Conservation (phyloP, 148 eudicot genomes). For the Rhododendron griersonianum region DNA sequence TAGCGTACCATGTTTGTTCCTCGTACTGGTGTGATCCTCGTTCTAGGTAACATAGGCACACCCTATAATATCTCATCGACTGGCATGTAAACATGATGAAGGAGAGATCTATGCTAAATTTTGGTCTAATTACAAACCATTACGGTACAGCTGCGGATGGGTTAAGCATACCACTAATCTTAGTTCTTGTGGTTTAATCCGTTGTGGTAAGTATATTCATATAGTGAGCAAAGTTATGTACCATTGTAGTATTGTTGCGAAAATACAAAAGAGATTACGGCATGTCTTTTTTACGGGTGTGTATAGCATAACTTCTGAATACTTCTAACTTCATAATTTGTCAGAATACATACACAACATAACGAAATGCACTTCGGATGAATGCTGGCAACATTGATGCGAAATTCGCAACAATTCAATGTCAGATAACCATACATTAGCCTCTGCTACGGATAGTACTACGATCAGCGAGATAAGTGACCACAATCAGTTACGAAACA, state of each 20-base stretch:
- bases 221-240: background rate
- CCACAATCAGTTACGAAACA: background rate
- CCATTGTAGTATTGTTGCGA: background rate
- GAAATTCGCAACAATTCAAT: background rate
- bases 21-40: background rate
- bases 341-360: background rate
- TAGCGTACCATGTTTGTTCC: background rate
- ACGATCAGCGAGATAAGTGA: background rate
- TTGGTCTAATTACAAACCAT: background rate
- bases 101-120: background rate
- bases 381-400: background rate
- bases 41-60: background rate
- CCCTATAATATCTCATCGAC: background rate
- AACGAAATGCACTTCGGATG: background rate
- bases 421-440: background rate
- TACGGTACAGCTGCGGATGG: background rate
- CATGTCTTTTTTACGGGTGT: background rate
- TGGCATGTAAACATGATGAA: background rate
- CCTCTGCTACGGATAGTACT: background rate
- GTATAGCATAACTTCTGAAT: background rate
- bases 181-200: background rate
- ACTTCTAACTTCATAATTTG: background rate
- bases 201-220: background rate
- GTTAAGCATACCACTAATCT: background rate
- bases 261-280: too few species aligned